phyloP scores from a whole-genome alignment of 148 eudicot genomes.

The Rhododendron ovatum region DNA sequence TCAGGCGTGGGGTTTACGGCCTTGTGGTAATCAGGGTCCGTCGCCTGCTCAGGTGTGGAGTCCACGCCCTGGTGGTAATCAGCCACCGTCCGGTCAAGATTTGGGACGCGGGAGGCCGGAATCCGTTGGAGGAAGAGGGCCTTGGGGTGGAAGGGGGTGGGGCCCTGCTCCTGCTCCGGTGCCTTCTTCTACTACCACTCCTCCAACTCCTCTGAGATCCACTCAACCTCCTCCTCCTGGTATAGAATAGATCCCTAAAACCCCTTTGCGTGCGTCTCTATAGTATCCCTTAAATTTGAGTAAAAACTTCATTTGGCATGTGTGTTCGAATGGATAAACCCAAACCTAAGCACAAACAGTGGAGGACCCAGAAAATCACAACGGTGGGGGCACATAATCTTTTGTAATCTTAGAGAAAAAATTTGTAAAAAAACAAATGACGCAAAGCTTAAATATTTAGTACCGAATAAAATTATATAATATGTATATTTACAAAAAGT shows the following conservation, averaged over 20 bases:
- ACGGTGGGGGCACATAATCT: no score
- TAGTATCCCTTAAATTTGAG: no score
- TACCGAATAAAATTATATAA: no score
- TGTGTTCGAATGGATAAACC: no score
- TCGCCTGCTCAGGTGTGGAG: slow-evolving; percentile 7
- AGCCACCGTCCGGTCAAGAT: neutral
- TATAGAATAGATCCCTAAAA: neutral
- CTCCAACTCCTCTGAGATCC: neutral
- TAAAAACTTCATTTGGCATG: no score
- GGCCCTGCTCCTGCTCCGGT: neutral
- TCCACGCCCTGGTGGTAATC: neutral
- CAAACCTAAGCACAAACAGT: no score
- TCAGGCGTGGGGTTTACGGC: slow-evolving; percentile 6
- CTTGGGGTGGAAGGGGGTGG: slow-evolving; percentile 1
- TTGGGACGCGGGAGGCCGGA: neutral
- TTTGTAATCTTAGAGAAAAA: no score
- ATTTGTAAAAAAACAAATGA: no score
- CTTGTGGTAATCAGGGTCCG: neutral
- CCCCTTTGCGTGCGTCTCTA: neutral
- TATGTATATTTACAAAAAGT: no score
- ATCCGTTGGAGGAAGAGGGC: neutral
- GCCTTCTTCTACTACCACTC: neutral
- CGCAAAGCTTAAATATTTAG: no score
- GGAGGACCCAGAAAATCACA: no score
- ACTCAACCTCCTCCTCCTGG: slow-evolving; percentile 2